These are phyloP conservation scores for Jatropha multifida DNA, from an alignment of 441 rosid genomes.

Conservation along the genomic window DNA sequence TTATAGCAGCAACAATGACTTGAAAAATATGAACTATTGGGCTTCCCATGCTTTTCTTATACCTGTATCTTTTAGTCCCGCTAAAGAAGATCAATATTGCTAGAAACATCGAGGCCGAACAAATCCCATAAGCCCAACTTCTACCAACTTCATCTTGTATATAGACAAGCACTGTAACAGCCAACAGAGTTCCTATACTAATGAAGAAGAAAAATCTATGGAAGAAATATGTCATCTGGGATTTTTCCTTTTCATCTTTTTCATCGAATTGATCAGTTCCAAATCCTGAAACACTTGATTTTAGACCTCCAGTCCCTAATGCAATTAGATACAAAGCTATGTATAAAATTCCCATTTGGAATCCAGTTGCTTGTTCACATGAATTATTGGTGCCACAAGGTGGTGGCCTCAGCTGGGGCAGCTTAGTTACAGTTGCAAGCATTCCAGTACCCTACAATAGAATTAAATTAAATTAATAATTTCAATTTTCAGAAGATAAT, in stretches of 20 bases:
- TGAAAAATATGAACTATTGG: conserved; percentile 80
- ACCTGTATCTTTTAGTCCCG: conserved; percentile 63
- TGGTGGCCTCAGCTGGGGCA: conserved; percentile 70
- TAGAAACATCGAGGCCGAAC: conserved; percentile 61
- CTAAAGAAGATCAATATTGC: conserved; percentile 58
- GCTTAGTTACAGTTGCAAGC: conserved; percentile 56
- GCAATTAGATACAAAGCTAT: conserved; percentile 72
- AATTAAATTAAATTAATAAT: background rate
- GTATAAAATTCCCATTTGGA: conserved; percentile 76
- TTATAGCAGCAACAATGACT: conserved; percentile 54
- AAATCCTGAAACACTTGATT: conserved; percentile 91
- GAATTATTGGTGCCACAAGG: conserved; percentile 38
- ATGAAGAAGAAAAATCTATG: conserved; percentile 81
- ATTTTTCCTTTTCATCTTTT: conserved; percentile 70
- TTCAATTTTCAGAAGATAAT: no score
- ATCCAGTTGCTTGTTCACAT: conserved; percentile 54
- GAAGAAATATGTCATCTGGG: conserved; percentile 85
- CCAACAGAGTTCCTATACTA: conserved; percentile 72
- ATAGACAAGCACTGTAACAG: conserved; percentile 88
- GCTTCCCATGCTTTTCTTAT: conserved; percentile 77
- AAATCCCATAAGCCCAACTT: conserved; percentile 84
- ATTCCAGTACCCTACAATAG: conserved; percentile 61
- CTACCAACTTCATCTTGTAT: conserved; percentile 81
- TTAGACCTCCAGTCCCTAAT: conserved; percentile 87
- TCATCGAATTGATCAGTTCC: conserved; percentile 92